phyloP scores from a whole-genome alignment of 768 basidiomycete species.

The Naganishia friedmannii region DNA sequence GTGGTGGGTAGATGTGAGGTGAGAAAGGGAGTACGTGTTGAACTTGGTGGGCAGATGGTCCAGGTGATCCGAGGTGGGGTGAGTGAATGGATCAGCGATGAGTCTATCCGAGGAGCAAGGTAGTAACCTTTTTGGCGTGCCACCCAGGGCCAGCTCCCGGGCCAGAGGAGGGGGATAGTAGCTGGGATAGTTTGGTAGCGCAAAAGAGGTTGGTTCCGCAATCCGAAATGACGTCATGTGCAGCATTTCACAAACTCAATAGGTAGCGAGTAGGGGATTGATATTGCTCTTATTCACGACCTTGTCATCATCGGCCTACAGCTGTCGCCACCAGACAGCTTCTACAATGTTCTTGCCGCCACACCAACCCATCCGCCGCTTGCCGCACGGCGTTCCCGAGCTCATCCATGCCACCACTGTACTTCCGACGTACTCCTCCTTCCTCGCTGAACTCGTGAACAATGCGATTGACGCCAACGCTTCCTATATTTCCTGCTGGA shows the following conservation, averaged over 20 bases:
- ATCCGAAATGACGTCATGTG: too few relatives aligned
- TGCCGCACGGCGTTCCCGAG: background rate
- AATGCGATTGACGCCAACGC: slow-evolving; percentile 81
- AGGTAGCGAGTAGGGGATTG: too few relatives aligned
- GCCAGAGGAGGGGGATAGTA: too few relatives aligned
- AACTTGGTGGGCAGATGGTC: too few relatives aligned
- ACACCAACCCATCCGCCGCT: slow-evolving; percentile 1
- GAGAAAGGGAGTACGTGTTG: background rate
- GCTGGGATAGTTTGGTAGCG: too few relatives aligned
- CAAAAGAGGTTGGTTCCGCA: too few relatives aligned
- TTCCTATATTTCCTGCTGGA: slow-evolving; percentile 64
- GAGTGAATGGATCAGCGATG: background rate
- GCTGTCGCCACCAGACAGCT: too few relatives aligned
- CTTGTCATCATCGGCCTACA: too few relatives aligned
- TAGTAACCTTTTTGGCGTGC: background rate
- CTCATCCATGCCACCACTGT: slow-evolving; percentile 16
- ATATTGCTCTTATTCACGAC: too few relatives aligned
- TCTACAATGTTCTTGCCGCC: background rate
- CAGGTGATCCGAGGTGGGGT: background rate
- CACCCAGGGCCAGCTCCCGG: too few relatives aligned
- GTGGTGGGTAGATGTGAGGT: background rate
- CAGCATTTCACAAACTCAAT: too few relatives aligned
- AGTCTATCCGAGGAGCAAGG: too few relatives aligned
- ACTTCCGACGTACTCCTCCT: slow-evolving; percentile 11
- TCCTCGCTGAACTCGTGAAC: slow-evolving; percentile 78